A percentile compares a stretch with the other conserved stretches of the same genome.
phyloP scores from a whole-genome alignment of 768 basidiomycete genomes.

The Panellus pusillus region DNA sequence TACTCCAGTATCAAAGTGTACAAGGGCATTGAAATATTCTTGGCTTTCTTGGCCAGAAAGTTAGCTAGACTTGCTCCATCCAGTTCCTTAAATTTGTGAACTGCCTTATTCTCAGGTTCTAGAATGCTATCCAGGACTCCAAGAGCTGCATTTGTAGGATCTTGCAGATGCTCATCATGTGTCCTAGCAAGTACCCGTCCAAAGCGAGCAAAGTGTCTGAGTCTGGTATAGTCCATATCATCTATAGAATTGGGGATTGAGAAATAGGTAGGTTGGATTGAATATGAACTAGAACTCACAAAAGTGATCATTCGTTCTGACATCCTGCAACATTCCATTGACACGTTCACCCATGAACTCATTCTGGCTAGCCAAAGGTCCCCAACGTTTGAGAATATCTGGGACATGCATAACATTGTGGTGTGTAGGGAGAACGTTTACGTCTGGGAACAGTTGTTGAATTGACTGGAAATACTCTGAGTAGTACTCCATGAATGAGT shows the following conservation, averaged over 20 bases:
- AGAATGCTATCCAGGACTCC: not conserved
- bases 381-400: conserved; percentile 10
- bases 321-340: conserved; percentile 9
- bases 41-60: no score
- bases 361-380: conserved; percentile 12
- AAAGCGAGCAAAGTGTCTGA: not conserved
- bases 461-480: not conserved
- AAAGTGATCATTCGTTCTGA: conserved; percentile 6
- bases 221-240: conserved; percentile 7
- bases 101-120: not conserved
- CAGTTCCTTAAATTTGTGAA: not conserved
- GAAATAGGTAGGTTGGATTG: not conserved
- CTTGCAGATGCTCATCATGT: not conserved
- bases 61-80: not conserved
- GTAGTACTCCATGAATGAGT: conserved; percentile 2
- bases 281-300: conserved; percentile 1
- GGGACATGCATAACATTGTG: conserved; percentile 16
- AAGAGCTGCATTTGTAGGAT: not conserved
- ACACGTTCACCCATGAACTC: conserved; percentile 17
- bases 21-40: not conserved
- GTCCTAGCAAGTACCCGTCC: not conserved
- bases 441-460: conserved; percentile 1
- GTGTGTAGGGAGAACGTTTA: conserved; percentile 4
- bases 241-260: not conserved
- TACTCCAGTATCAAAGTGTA: conserved; percentile 2